Evolutionary conservation across 2,329 filamentous ascomycete genomes (phyloP).

Genomic region (Hysterium pulicare): DNA sequence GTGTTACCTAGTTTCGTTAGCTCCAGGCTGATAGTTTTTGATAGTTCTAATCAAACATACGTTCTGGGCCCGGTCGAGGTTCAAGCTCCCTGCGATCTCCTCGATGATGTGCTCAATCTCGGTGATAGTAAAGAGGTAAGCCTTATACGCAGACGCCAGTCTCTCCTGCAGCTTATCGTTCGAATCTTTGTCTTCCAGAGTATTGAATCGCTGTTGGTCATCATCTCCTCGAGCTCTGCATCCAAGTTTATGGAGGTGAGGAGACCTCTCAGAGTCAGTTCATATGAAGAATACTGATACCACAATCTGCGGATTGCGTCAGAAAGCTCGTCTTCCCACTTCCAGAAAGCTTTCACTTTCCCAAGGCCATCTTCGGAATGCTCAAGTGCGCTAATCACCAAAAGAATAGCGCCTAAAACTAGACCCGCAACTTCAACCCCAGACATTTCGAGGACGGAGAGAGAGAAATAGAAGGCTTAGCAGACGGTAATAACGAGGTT

Average conservation of each 20-base stretch:
- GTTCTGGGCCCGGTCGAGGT: neutral
- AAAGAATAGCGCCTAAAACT: conserved; percentile 4
- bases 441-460: neutral
- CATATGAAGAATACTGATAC: neutral
- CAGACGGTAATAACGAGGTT: no score
- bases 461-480: neutral
- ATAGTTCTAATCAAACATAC: no score
- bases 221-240: neutral
- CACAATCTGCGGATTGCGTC: neutral
- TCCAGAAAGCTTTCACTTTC: neutral
- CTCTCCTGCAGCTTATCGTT: neutral
- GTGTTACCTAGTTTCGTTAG: neutral
- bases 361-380: conserved; percentile 1
- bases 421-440: conserved; percentile 4
- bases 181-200: neutral
- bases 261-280: neutral
- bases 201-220: neutral
- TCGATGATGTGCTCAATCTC: neutral
- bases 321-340: neutral
- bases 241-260: neutral
- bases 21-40: no score
- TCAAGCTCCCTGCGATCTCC: neutral
- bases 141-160: neutral
- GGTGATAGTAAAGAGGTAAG: neutral
- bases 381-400: conserved; percentile 3